These are phyloP conservation scores for Colletotrichum truncatum DNA, from an alignment of 2,329 filamentous ascomycete species.

Conservation along the genomic window DNA sequence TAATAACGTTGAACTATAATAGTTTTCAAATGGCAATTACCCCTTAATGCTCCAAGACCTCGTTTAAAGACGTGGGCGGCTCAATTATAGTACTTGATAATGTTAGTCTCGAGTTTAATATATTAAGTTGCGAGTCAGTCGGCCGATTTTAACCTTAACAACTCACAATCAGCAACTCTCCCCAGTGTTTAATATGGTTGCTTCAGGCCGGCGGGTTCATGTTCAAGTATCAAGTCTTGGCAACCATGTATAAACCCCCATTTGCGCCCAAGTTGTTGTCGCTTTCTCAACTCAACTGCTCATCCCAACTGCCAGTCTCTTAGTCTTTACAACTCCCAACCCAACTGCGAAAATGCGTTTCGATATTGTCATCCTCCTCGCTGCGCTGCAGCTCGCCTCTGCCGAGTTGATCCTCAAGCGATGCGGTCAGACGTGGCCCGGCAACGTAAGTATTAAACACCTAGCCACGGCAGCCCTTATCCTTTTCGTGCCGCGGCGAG, in stretches of 20 bases:
- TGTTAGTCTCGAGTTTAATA: neutral
- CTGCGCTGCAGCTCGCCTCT: neutral
- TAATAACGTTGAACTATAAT: no score
- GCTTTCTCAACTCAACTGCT: no score
- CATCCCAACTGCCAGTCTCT: neutral
- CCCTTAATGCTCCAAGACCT: no score
- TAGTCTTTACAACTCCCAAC: no score
- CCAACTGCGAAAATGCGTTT: neutral
- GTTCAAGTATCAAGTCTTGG: no score
- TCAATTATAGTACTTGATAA: neutral
- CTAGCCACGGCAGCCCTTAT: neutral
- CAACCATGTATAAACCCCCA: no score
- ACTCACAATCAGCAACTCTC: neutral
- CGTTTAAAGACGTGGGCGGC: no score
- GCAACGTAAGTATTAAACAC: neutral
- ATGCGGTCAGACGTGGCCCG: no score
- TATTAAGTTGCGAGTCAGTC: neutral
- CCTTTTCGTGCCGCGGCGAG: fast-evolving
- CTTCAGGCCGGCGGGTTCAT: no score
- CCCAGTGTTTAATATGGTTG: no score
- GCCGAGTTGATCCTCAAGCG: neutral
- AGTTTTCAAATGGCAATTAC: no score
- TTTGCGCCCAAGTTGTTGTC: no score
- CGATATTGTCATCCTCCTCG: neutral
- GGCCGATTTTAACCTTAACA: neutral